A percentile compares a stretch with the other conserved stretches of the same genome.
phyloP scores from a whole-genome alignment of 1,139 yeast genomes.

The Hansenula lynferdii region DNA sequence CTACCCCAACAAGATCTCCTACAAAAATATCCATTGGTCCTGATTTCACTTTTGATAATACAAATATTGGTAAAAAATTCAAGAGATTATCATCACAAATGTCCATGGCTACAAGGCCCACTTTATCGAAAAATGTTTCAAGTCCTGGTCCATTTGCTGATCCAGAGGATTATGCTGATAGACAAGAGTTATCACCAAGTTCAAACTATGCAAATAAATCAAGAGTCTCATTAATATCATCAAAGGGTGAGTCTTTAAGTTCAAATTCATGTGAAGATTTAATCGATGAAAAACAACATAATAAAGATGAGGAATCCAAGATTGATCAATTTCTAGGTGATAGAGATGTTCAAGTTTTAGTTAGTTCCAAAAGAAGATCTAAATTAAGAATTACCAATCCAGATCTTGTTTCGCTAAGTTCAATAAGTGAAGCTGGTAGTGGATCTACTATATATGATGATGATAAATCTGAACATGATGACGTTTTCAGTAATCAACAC shows the following conservation, averaged over 20 bases:
- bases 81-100: constrained; percentile 4
- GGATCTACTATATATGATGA: background rate
- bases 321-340: constrained; percentile 37
- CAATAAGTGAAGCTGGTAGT: background rate
- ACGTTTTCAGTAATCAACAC: constrained; percentile 1
- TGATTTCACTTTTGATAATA: constrained; percentile 4
- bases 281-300: background rate
- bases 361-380: constrained; percentile 64
- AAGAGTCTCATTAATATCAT: constrained; percentile 4
- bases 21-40: background rate
- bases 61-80: constrained; percentile 6
- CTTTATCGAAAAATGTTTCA: too few species aligned
- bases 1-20: background rate
- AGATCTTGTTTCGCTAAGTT: constrained; percentile 28
- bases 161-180: constrained; percentile 20
- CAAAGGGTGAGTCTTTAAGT: constrained; percentile 1
- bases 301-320: constrained; percentile 25
- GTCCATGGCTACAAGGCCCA: background rate
- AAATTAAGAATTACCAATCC: constrained; percentile 65
- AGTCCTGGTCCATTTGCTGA: constrained; percentile 15
- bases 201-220: constrained; percentile 10
- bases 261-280: constrained; percentile 4
- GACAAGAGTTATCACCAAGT: constrained; percentile 12
- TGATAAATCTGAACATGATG: background rate
- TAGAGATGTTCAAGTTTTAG: constrained; percentile 70